Conservation (phyloP, 805 yeast species). For the Metschnikowia lachancei region DNA sequence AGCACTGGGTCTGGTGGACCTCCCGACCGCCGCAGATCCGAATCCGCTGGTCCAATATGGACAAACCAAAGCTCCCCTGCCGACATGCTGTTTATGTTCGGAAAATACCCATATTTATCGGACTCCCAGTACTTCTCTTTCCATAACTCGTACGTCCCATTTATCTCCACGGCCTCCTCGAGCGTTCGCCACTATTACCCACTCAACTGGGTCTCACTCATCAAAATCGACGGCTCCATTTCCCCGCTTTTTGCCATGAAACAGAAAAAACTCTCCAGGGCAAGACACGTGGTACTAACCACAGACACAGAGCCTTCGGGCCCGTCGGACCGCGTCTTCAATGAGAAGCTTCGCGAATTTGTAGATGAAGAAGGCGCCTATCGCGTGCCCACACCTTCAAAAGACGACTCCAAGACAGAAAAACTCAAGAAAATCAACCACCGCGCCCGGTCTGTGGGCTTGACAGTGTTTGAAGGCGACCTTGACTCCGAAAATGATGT, state of each 20-base stretch:
- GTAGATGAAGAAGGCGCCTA: conserved; percentile 13
- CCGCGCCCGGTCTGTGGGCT: conserved; percentile 19
- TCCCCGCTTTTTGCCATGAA: conserved; percentile 21
- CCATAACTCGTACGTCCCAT: conserved; percentile 29
- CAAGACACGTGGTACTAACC: conserved; percentile 1
- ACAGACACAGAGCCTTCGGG: conserved; percentile 5
- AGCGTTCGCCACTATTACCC: conserved; percentile 17
- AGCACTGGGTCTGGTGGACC: background rate
- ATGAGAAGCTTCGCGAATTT: conserved; percentile 8
- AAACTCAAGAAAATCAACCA: conserved; percentile 14
- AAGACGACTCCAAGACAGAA: conserved; percentile 7
- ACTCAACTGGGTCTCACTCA: conserved; percentile 18
- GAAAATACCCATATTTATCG: conserved; percentile 17
- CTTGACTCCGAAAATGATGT: conserved; percentile 21
- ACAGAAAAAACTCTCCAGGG: conserved; percentile 5
- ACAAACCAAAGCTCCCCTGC: background rate
- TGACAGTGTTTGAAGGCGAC: conserved; percentile 22
- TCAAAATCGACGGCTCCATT: conserved; percentile 19
- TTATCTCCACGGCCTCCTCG: conserved; percentile 8
- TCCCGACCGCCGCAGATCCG: background rate
- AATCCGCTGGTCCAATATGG: conserved; percentile 8
- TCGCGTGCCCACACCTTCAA: conserved; percentile 3
- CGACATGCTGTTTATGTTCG: conserved; percentile 10
- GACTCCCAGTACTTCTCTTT: conserved; percentile 35
- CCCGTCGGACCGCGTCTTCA: conserved; percentile 16